Conservation (phyloP, 2,329 filamentous ascomycete species). For the Paecilomyces niveus region DNA sequence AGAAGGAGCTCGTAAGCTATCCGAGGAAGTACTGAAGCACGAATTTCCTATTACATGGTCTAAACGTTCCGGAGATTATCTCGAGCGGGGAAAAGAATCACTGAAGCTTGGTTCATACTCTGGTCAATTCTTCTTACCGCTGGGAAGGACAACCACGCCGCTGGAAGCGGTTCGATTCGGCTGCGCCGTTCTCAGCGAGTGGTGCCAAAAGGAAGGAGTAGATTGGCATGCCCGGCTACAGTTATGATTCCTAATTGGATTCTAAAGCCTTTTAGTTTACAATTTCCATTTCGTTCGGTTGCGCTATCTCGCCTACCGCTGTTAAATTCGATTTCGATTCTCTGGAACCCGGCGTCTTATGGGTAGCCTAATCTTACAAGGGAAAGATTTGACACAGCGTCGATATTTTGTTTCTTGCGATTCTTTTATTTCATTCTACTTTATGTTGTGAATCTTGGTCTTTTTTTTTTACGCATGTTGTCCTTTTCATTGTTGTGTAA, state of each 20-base stretch:
- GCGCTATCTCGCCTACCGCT: neutral
- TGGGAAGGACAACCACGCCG: constrained; percentile 35
- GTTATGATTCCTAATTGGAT: constrained; percentile 20
- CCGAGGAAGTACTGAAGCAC: constrained; percentile 31
- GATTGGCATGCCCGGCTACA: constrained; percentile 36
- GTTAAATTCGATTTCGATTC: neutral
- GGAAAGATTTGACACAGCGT: neutral
- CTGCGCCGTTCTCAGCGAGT: constrained; percentile 38
- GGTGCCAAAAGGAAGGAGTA: constrained; percentile 39
- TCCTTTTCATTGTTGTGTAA: constrained; percentile 1
- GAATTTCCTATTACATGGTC: constrained; percentile 42
- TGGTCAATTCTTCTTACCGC: constrained; percentile 34
- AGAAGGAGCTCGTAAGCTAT: constrained; percentile 34
- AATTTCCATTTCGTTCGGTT: neutral
- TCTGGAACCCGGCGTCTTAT: neutral
- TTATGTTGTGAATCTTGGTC: neutral
- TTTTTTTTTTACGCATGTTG: constrained; percentile 3
- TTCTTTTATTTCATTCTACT: constrained; percentile 6
- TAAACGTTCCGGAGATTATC: constrained; percentile 29
- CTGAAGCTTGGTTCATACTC: constrained; percentile 28
- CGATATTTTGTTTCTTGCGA: constrained; percentile 1
- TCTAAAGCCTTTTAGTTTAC: neutral
- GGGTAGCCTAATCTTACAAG: neutral
- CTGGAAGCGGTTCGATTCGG: constrained; percentile 41
- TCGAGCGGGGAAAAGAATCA: constrained; percentile 27